Base-by-base conservation (phyloP, 768 basidiomycete genomes). In the Hortiboletus campestris region DNA sequence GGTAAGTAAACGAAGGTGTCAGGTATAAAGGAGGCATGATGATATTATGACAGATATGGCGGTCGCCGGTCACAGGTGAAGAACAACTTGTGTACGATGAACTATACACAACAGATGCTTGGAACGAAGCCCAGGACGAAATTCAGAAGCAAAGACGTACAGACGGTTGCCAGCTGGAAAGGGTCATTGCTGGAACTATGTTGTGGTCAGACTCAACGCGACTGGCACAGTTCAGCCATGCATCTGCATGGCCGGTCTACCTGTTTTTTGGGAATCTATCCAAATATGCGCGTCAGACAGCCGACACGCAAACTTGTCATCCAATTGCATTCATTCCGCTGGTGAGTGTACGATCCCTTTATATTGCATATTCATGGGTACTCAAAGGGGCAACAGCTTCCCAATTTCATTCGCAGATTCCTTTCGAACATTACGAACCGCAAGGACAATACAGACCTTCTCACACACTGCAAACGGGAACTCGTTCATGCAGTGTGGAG, bases 181-280 rank as follows among this genome's bases (percentile, higher is more conserved):
- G 51, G 6, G 63, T 63, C 1, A 56, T 67, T 17, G 60, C 55
- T 0, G 53, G 54, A 0, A 2, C 65, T 0, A 67, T 66, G 67
- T 25, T 67, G 5, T 66, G 54, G 58, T 67, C 65, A 0, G 67
- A 67, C 31, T 45, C 56, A 0, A 67, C 61, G 0, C 60, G 60
- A 1, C 55, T 63, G 2, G 46, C 57, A 0, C 59, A 58, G 41
- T 65, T 65, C 28, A 52, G 63, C 0, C 56, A 61, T 2, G 50
- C 62, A 3, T 57, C 35, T 12, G 53, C 52, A 0, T 60, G 59
- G 59, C 55, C 45, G 2, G 35, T 47, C 2, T 47, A 47, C 22
- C 25, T 25, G 25, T 25, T 25, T 25, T 25, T 25, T 25, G 25
- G 25, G 6, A 25, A 25, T 6, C 25, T 51, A 3, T 60, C 56